A percentile compares a stretch with the other conserved stretches of the same genome.
Evolutionary conservation across 306 rosid species (phyloP).

Genomic region (Vachellia pachyceras): DNA sequence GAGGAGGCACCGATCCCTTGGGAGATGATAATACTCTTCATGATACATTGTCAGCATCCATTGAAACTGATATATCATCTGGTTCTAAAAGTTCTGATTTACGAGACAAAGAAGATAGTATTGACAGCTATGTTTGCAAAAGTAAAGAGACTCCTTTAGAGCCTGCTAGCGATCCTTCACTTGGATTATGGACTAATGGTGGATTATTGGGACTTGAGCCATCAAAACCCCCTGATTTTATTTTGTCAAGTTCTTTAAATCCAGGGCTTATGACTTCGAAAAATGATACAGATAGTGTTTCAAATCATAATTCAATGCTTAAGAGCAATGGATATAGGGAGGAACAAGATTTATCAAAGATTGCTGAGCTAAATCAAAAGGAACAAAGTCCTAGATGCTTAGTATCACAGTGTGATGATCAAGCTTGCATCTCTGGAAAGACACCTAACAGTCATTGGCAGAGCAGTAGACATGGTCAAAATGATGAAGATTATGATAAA

Average conservation of each 20-base stretch:
- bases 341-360: conserved; percentile 40
- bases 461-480: conserved; percentile 44
- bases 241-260: conserved; percentile 52
- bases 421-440: conserved; percentile 44
- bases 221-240: conserved; percentile 90
- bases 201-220: conserved; percentile 96
- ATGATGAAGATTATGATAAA: conserved; percentile 37
- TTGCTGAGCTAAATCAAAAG: conserved; percentile 38
- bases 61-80: conserved; percentile 36
- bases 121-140: conserved; percentile 42
- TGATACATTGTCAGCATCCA: conserved; percentile 47
- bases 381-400: conserved; percentile 48
- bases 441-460: conserved; percentile 32
- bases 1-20: conserved; percentile 29
- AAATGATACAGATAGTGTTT: conserved; percentile 41
- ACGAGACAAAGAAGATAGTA: conserved; percentile 46
- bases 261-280: conserved; percentile 43
- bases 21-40: conserved; percentile 32
- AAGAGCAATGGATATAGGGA: conserved; percentile 47
- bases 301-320: conserved; percentile 37
- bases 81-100: conserved; percentile 43
- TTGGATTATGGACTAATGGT: conserved; percentile 95
- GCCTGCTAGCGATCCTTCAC: conserved; percentile 54
- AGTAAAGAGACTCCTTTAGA: conserved; percentile 55
- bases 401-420: conserved; percentile 46